phyloP scores from a whole-genome alignment of 1,284 basidiomycete species.

The Mycena citricolor region DNA sequence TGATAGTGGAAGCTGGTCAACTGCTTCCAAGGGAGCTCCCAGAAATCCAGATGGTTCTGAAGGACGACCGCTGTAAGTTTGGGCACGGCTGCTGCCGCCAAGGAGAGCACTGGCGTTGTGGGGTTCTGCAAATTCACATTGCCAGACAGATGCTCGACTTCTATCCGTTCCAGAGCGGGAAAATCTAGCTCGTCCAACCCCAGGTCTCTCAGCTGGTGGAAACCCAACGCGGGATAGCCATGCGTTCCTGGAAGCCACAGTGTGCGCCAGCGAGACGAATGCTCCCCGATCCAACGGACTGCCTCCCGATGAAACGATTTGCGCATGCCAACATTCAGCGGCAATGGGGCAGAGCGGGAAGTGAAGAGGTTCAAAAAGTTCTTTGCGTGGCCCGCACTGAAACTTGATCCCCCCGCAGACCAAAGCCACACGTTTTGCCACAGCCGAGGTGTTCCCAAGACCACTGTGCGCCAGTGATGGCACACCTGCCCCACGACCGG shows the following conservation, averaged over 20 bases:
- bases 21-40: slow-evolving; percentile 17
- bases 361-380: no score
- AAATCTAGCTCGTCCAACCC: neutral
- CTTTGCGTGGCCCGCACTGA: no score
- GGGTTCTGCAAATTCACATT: neutral
- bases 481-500: slow-evolving; percentile 15
- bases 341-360: slow-evolving; percentile 7
- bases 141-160: neutral
- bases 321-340: slow-evolving; percentile 6
- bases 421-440: slow-evolving; percentile 17
- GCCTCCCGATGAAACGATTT: slow-evolving; percentile 1
- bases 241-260: slow-evolving; percentile 3
- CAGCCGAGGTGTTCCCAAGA: slow-evolving; percentile 6
- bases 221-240: no score
- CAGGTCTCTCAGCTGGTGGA: slow-evolving; percentile 7
- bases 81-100: no score
- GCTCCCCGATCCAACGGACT: neutral
- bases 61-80: slow-evolving; percentile 10
- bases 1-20: slow-evolving; percentile 17
- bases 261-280: slow-evolving; percentile 9
- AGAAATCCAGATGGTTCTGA: slow-evolving; percentile 1
- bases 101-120: no score
- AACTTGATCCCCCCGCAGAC: slow-evolving; percentile 17
- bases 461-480: slow-evolving; percentile 14
- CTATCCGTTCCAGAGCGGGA: slow-evolving; percentile 11